Percentiles rank a stretch among this genome's conserved stretches.
Evolutionary conservation across 306 rosid genomes (phyloP).

Genomic region (Astragalus glycyphyllos): DNA sequence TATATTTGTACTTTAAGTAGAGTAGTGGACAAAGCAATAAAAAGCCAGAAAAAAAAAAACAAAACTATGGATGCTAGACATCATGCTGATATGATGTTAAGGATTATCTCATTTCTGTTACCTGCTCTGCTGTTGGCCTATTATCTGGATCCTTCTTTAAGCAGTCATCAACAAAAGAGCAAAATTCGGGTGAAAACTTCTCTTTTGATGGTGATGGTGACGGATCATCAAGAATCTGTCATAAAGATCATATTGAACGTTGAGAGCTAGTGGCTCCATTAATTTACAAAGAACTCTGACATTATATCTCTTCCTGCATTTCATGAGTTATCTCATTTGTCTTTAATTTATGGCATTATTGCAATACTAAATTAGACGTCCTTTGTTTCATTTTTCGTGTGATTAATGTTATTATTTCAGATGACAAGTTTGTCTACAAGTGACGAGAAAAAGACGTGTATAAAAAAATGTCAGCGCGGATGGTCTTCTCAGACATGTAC

Average conservation of each 20-base stretch:
- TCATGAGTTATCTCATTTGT: slow-evolving; percentile 12
- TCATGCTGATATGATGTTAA: slow-evolving; percentile 18
- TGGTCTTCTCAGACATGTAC: slow-evolving; percentile 32
- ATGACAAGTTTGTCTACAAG: slow-evolving; percentile 20
- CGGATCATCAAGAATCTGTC: slow-evolving; percentile 94
- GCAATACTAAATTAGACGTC: slow-evolving; percentile 14
- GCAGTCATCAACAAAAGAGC: slow-evolving; percentile 91
- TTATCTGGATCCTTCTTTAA: slow-evolving; percentile 84
- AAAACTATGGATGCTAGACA: slow-evolving; percentile 31
- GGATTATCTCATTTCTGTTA: slow-evolving; percentile 44
- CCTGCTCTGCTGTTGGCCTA: slow-evolving; percentile 97
- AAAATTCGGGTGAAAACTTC: slow-evolving; percentile 86
- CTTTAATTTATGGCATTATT: slow-evolving; percentile 29
- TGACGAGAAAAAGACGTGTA: not conserved
- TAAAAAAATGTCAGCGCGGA: not conserved
- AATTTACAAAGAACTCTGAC: slow-evolving; percentile 3
- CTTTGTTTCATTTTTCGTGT: slow-evolving; percentile 6
- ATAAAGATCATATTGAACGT: slow-evolving; percentile 33
- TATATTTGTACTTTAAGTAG: too few relatives aligned
- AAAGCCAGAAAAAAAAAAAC: slow-evolving; percentile 16
- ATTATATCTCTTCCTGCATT: not conserved
- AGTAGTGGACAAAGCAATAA: too few relatives aligned
- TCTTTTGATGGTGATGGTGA: slow-evolving; percentile 87
- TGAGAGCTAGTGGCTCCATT: slow-evolving; percentile 19
- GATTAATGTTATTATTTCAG: slow-evolving; percentile 27